Base-by-base conservation (phyloP, 208 protist genomes). In the Crithidia bombi region DNA sequence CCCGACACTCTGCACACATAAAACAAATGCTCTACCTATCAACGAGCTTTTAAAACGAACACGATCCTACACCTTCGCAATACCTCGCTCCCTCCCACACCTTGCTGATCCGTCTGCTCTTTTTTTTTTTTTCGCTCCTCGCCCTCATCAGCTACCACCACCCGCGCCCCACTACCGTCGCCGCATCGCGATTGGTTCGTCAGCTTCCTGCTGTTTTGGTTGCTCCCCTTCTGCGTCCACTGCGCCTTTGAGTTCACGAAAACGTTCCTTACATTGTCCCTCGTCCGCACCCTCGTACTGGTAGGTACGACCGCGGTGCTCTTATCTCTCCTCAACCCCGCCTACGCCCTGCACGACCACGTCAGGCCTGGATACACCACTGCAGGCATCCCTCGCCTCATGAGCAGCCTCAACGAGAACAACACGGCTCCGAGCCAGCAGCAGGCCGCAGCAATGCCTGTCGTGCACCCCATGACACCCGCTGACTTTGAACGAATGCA, bases 401-500 rank as follows among this genome's bases (percentile, higher is more conserved):
- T 35, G n/a, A 25, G 5, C 11, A 11, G 14, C 25, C 41, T 10
- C 35, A 44, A 59, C 50, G 44, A 56, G 35, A 49, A 44, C 54
- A 47, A 39, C 54, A 15, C 30, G 28, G 21, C 39, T 3, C 5
- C 21, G 55, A 30, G 38, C 25, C 39, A 3, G 30, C 32, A 55
- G 19, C 23, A 32, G 50, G 44, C 26, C 9, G 51, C 65, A 17
- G 43, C 51, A 5, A 39, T 39, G 5, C 51, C 51, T 5, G 41
- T 50, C 38, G 9, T 30, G 26, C 55, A 61, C 26, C 66, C 32
- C 17, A 30, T 59, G 46, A 47, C 23, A 23, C 51, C 5, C 11
- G 33, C 10, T 1, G 54, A 69, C 32, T 1, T 65, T 11, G 70
- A 61, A 9, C 39, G 41, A 23, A 64, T 75, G 69, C 15, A 36